Percentiles rank a stretch among this genome's conserved stretches.
These are phyloP conservation scores for Fusarium euwallaceae DNA, from an alignment of 2,329 filamentous ascomycete species.

Conservation along the genomic window DNA sequence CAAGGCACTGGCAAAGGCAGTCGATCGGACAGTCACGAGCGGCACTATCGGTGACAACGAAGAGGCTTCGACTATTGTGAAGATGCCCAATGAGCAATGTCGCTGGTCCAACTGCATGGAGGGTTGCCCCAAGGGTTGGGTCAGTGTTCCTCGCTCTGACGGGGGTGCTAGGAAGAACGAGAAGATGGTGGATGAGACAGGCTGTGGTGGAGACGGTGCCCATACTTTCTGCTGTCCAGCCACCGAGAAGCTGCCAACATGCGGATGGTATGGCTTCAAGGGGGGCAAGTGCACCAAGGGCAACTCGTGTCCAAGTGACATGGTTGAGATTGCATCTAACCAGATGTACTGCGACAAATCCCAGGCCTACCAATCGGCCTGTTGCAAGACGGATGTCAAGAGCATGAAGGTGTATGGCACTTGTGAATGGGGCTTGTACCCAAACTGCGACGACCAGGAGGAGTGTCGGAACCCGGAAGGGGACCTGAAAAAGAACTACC, in stretches of 20 bases:
- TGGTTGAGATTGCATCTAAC: conserved; percentile 17
- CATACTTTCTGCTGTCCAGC: conserved; percentile 26
- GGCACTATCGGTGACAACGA: not conserved
- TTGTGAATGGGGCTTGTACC: conserved; percentile 22
- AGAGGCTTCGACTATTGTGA: not conserved
- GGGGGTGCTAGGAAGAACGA: conserved; percentile 5
- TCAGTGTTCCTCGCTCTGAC: conserved; percentile 6
- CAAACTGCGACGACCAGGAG: conserved; percentile 8
- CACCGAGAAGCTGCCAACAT: conserved; percentile 7
- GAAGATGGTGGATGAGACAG: conserved; percentile 18
- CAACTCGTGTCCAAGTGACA: conserved; percentile 1
- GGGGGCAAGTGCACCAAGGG: conserved; percentile 8
- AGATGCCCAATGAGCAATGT: conserved; percentile 14
- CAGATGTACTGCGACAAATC: conserved; percentile 15
- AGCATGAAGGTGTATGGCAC: conserved; percentile 19
- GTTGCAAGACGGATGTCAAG: conserved; percentile 12
- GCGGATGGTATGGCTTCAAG: conserved; percentile 14
- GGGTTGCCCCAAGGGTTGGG: conserved; percentile 18
- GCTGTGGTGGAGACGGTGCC: conserved; percentile 9
- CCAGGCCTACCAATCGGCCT: conserved; percentile 12
- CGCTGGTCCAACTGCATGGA: conserved; percentile 27
- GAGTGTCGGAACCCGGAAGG: not conserved
- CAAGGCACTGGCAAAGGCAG: conserved; percentile 2
- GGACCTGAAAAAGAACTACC: not conserved
- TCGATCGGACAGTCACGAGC: not conserved